phyloP scores from a whole-genome alignment of 2,329 filamentous ascomycete species.

The Chaetomiaceae sp. region DNA sequence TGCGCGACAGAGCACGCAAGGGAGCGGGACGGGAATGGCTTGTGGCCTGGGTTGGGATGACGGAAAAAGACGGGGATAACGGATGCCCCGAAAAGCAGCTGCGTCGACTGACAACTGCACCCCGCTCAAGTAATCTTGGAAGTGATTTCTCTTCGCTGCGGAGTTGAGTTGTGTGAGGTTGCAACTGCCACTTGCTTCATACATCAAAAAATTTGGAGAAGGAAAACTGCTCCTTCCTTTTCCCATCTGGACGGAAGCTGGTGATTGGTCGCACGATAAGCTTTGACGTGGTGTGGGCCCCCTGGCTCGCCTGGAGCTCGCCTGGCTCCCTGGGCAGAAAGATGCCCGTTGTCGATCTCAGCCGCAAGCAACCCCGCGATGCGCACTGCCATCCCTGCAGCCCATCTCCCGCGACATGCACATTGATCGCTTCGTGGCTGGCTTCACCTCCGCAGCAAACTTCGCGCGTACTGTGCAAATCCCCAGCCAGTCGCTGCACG shows the following conservation, averaged over 20 bases:
- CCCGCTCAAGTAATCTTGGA: too few species aligned
- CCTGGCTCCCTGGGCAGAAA: too few species aligned
- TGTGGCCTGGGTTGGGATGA: neutral
- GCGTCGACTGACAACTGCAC: too few species aligned
- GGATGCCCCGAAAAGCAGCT: too few species aligned
- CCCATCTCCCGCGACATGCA: neutral
- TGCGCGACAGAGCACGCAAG: neutral
- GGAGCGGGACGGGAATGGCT: neutral
- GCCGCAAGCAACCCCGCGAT: slow-evolving; percentile 5
- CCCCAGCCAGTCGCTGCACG: too few species aligned
- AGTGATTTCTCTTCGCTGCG: too few species aligned
- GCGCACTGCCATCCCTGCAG: neutral
- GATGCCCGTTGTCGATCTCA: slow-evolving; percentile 4
- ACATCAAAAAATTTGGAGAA: neutral
- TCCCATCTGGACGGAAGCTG: neutral
- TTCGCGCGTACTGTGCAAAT: too few species aligned
- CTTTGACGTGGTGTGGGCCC: slow-evolving; percentile 7
- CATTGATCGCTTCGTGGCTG: neutral
- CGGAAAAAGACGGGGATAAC: neutral
- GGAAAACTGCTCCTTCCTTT: slow-evolving; percentile 6
- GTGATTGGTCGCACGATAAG: slow-evolving; percentile 5
- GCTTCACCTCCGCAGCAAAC: neutral
- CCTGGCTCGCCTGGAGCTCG: neutral
- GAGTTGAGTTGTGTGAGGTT: neutral
- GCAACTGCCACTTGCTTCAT: neutral